Percentiles rank a stretch among this genome's conserved stretches.
These are phyloP conservation scores for Sclerotinia sclerotiorum DNA, from an alignment of 2,329 filamentous ascomycete genomes.

Conservation along the genomic window DNA sequence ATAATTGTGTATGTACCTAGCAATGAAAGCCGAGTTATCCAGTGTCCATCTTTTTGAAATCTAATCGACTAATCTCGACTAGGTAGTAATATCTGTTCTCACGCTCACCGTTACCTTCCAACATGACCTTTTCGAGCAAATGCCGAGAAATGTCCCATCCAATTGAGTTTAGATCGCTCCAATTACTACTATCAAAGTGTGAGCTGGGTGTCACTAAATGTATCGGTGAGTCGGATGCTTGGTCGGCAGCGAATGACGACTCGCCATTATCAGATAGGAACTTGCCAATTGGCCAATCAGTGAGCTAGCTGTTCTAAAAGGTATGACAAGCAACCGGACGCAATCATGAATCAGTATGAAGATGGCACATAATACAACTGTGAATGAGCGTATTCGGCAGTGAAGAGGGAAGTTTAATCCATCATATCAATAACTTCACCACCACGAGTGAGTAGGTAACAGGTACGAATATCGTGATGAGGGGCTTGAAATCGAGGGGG, in stretches of 20 bases:
- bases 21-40: conserved; percentile 9
- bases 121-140: not conserved
- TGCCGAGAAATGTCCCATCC: not conserved
- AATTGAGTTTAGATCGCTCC: conserved; percentile 1
- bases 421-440: not conserved
- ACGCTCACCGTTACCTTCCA: not conserved
- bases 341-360: conserved; percentile 3
- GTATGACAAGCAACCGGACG: not conserved
- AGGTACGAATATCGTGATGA: not conserved
- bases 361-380: not conserved
- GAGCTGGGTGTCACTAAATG: not conserved
- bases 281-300: conserved; percentile 21
- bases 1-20: not conserved
- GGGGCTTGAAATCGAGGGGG: not conserved
- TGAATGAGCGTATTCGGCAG: too few relatives aligned
- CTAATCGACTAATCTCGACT: accelerated
- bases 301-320: not conserved
- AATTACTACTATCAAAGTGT: not conserved
- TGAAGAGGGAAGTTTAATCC: not conserved
- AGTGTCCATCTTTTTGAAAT: not conserved
- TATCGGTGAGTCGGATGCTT: conserved; percentile 19
- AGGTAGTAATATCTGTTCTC: conserved; percentile 1
- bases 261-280: conserved; percentile 16
- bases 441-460: not conserved
- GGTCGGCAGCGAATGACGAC: conserved; percentile 20